Evolutionary conservation across 2,329 filamentous ascomycete genomes (phyloP), one percentile per base, ranked within the genome.

Genomic region (Claviceps cyperi): DNA sequence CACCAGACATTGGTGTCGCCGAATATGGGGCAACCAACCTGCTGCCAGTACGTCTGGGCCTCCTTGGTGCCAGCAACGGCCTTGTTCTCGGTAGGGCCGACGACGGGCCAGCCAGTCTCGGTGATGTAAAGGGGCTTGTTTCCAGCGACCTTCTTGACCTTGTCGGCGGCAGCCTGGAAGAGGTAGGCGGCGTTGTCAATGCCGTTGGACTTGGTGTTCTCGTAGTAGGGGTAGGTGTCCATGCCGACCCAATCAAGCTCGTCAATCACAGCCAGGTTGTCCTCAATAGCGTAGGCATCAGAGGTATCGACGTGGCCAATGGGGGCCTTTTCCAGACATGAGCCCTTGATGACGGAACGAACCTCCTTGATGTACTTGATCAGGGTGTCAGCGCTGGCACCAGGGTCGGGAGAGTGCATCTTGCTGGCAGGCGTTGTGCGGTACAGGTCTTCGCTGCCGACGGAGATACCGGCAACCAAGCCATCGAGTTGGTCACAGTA

Each of bases 271-370:
- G 74, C 78, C 46, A 68, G 66, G 75, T 91, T 94, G 60, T 81
- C 78, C 48, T 68, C 66, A 66, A 94, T 88, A 62, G 80, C 79
- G 74, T 80, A 90, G 48, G 78, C 79, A 37, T 83, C 88, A 87
- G 87, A 94, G 48, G 89, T 94, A 63, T 94, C 89, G 62, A 94
- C 88, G 67, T 94, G 89, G 48, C 88, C 88, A 53, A 94, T 72
- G 17, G 78, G 72, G 44, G 71, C 75, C 22, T 68, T 67, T 38
- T 74, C 68, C 22, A 85, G 69, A 46, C 69, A 62, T 14, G 85
- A 88, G 52, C 77, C 77, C 28, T 75, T 61, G 60, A 94, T 77
- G 53, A 77, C 72, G 28, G 71, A 65, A 54, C 81, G 79, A 52
- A 86, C 80, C 62, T 84, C 71, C 52, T 73, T 66, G 71, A 94